These are phyloP conservation scores for Nematocida sp. DNA, from an alignment of 371 early-diverging fungal species.

Conservation along the genomic window DNA sequence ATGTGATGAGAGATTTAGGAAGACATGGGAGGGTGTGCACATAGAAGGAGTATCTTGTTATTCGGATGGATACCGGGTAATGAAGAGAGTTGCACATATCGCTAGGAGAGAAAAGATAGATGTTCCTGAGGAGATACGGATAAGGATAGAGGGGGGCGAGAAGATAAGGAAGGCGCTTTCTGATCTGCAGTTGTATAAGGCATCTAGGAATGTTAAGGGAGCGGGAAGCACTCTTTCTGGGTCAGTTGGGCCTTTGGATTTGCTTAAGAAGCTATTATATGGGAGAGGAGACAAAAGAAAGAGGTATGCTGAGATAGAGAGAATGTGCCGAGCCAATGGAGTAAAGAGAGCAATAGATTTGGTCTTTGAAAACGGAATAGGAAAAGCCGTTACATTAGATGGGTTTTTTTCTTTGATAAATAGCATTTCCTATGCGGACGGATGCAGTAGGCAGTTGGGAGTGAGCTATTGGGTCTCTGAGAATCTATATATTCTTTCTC, in stretches of 20 bases:
- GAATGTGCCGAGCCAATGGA: not conserved
- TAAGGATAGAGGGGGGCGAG: not conserved
- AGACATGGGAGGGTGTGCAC: not conserved
- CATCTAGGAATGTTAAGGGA: not conserved
- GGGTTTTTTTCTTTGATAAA: not conserved
- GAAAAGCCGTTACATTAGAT: slow-evolving; percentile 13
- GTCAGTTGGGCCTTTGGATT: not conserved
- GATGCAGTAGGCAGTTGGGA: not conserved
- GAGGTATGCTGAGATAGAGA: slow-evolving; percentile 21
- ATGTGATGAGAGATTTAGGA: not conserved
- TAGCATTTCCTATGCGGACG: not conserved
- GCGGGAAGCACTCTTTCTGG: not conserved
- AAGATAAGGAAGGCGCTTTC: slow-evolving; percentile 21
- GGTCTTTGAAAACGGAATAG: slow-evolving; percentile 21
- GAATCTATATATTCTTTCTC: not conserved
- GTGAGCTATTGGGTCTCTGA: too few relatives aligned
- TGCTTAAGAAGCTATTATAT: slow-evolving; percentile 4
- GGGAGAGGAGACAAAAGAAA: slow-evolving; percentile 12
- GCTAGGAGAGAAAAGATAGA: not conserved
- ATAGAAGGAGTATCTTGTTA: slow-evolving; percentile 14
- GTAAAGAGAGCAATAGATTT: not conserved
- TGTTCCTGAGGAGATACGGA: not conserved
- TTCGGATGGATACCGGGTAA: not conserved
- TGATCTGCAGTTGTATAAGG: not conserved
- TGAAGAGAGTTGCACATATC: slow-evolving; percentile 1